Base-by-base conservation (phyloP, 495 filamentous ascomycete species). In the Penicillium paxilli region DNA sequence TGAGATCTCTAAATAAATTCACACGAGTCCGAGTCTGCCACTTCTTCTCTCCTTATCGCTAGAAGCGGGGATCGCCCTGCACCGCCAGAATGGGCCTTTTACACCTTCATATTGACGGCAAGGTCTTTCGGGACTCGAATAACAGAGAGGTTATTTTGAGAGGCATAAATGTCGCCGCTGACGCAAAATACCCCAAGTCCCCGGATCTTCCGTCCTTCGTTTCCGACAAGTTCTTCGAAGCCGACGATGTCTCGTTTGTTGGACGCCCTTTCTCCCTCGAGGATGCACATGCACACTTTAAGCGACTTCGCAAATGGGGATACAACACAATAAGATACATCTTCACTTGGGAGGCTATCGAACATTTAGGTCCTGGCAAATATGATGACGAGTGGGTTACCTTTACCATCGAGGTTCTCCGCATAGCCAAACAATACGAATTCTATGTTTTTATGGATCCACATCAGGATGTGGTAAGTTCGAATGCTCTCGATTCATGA, bases 321-420 rank as follows among this genome's bases (percentile, higher is more conserved):
- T 98, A 96, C 71, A 98, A 97, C 70, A 90, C 89, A 1, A 93
- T 98, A 47, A 81, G 94, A 62, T 98, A 98, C 66, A 80, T 98
- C 54, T 98, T 96, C 67, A 98, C 93, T 0, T 98, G 94, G 94
- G 94, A 98, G 68, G 93, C 94, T n/a, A 93, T 98, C 63, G 94
- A 98, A 73, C 86, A 91, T 53, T 86, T 86, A 11, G 94, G 92
- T 0, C 94, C 94, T n/a, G 91, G 92, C 1, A 88, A 79, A 57
- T 98, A 98, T 70, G 94, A 98, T 57, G 88, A 98, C 62, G 88
- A 91, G 55, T 98, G 90, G 88, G 89, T 96, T 54, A 72, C 88
- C 47, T 89, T 92, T 65, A 98, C 95, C 1, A 91, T 98, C 54
- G 80, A 87, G 24, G 74, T 98, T 14, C 76, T 98, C 48, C 80